phyloP scores from a whole-genome alignment of 192 early-diverging fungal genomes.

The Coemansia sp. region DNA sequence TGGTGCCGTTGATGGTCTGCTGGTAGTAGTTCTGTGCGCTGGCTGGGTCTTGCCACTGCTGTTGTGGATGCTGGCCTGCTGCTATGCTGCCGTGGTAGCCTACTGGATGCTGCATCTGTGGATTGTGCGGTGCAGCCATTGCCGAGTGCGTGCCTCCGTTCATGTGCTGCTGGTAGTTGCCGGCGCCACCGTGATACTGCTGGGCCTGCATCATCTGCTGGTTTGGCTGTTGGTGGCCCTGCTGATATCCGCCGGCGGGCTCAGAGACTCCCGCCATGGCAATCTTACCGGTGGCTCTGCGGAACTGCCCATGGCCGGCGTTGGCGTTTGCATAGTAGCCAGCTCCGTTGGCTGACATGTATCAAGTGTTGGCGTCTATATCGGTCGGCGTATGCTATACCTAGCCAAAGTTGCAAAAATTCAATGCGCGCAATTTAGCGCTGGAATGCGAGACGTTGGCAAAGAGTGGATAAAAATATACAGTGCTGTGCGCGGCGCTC shows the following conservation, averaged over 20 bases:
- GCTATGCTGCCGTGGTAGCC: background rate
- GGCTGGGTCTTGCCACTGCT: constrained; percentile 16
- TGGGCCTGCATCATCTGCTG: constrained; percentile 6
- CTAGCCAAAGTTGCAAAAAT: background rate
- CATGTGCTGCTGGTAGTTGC: background rate
- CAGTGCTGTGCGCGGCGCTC: background rate
- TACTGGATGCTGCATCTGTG: background rate
- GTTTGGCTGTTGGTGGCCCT: background rate
- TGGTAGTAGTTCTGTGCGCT: constrained; percentile 22
- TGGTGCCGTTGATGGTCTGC: constrained; percentile 15
- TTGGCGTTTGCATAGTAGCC: constrained; percentile 19
- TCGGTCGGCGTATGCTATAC: background rate
- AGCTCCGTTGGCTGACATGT: constrained; percentile 18
- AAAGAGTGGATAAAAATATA: background rate
- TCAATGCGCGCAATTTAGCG: background rate
- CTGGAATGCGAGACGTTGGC: background rate
- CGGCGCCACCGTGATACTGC: constrained; percentile 10
- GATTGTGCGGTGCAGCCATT: constrained; percentile 33
- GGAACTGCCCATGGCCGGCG: constrained; percentile 26
- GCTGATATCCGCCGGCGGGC: constrained; percentile 8
- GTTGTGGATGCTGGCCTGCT: constrained; percentile 16
- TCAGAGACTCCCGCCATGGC: constrained; percentile 15
- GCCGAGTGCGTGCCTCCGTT: constrained; percentile 19
- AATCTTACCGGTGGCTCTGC: constrained; percentile 36
- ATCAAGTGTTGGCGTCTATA: background rate